Base-by-base conservation (phyloP, 805 yeast species). In the Saccharomycopsis fodiens region DNA sequence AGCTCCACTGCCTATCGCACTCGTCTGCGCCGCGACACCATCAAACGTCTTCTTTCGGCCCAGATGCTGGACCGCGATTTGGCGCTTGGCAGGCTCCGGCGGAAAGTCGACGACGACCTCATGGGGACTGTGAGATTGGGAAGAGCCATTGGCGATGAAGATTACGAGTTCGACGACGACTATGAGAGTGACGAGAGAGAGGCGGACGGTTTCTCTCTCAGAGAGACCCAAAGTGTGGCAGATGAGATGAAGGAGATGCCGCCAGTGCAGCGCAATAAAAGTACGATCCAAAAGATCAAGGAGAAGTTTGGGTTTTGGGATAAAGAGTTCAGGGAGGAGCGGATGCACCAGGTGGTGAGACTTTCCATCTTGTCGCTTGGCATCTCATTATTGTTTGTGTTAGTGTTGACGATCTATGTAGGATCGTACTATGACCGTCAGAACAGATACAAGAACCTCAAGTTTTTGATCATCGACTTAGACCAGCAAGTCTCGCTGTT, bases 391-490 rank as follows among this genome's bases (percentile, higher is more conserved):
- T 54, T 60, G 10, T 52, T 60, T 19, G 43, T 55, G 16, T 34
- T 54, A 1, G 55, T 59, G 12, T 45, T 65, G 16, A 54, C 60
- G 5, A 54, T 65, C 1, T 66, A 64, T 44, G 64, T 69, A 67
- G 70, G 70, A 15, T 61, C 69, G 3, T 48, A 59, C 2, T 65
- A 65, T 45, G 46, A 58, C 37, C 55, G 65, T 42, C 19, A 43
- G 1, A 54, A 53, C 7, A 49, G 61, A 35, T 45, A 50, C 35
- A 46, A 54, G 21, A 54, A 58, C 20, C 51, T 66, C 21, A 53
- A 56, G 27, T 55, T 61, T 54, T 48, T 66, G 22, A 60, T 64
- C 19, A 60, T 66, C 12, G 53, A 63, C 30, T 65, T 63, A 41
- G 69, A 65, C 46, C 61, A 5, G 41, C 46, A 3, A 20, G 50